Evolutionary conservation across 1,284 basidiomycete species (phyloP), one percentile per base, ranked within the genome.

Genomic region (Rhodotorula sp.): DNA sequence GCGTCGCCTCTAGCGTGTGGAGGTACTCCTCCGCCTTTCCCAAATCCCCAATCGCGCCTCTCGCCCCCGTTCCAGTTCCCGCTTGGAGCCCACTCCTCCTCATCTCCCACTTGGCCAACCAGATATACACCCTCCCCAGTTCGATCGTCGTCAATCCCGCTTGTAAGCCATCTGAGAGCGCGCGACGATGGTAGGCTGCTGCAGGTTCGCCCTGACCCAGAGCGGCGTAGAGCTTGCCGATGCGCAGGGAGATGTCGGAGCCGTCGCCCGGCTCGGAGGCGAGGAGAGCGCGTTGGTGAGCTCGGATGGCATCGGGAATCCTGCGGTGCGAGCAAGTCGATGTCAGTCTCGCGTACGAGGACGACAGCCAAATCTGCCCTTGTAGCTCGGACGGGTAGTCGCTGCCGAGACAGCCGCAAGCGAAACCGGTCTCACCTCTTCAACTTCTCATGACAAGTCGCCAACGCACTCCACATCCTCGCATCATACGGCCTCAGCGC

Each of bases 401-500:
- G 22, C 49, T 24, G 5, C 20, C 19, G 36, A 51, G 15, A 48
- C 3, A 15, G 13, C 13, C 11, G 8, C 34, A 30, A 19, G 17
- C 2, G 44, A 32, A 32, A 59, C 6, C 32, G 34, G 22, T 2
- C 4, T 68, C 75, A 91, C 91, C 88, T 84, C 75, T 88, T 88
- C 74, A 97, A 86, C 77, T 92, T 90, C 79, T 95, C 92, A 80
- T 98, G 99, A 77, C 94, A 94, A 76, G 89, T 88, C 13, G 91
- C 95, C 76, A 97, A 88, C 10, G 93, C 94, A 76, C 92, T 89
- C 96, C 96, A 99, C 82, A 99, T 86, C 32, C 95, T 86, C 55
- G 94, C 90, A 80, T 99, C 96, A 79, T 97, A 98, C 20, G 96
- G 95, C 49, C 94, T 68, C 75, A 93, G 91, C 32, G 93, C 90